phyloP scores from a whole-genome alignment of 495 filamentous ascomycete genomes.

The Aspergillus affinis region DNA sequence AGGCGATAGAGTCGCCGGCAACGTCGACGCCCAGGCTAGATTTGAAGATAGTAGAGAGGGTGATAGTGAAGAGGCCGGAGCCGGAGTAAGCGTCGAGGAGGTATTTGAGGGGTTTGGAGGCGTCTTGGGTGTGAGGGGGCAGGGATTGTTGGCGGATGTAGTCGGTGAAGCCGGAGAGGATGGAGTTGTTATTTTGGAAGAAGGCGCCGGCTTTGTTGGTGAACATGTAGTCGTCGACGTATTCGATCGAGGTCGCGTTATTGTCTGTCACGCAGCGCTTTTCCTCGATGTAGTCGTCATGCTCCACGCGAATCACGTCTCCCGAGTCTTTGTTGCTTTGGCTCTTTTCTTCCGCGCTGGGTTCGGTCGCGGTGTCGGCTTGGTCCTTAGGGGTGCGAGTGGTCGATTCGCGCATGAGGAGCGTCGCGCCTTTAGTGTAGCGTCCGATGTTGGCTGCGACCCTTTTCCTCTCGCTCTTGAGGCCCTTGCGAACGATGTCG shows the following conservation, averaged over 20 bases:
- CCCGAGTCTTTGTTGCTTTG: constrained; percentile 31
- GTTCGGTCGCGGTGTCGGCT: constrained; percentile 9
- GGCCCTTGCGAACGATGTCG: constrained; percentile 71
- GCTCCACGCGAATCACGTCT: constrained; percentile 36
- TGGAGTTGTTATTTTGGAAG: constrained; percentile 99
- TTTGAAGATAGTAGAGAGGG: constrained; percentile 77
- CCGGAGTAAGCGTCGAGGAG: constrained; percentile 97
- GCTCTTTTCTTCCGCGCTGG: constrained; percentile 14
- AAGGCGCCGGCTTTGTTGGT: constrained; percentile 87
- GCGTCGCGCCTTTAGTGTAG: constrained; percentile 80
- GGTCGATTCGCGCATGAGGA: constrained; percentile 86
- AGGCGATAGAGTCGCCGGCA: constrained; percentile 67
- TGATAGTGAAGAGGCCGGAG: constrained; percentile 94
- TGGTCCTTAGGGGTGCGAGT: constrained; percentile 58
- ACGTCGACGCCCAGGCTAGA: constrained; percentile 70
- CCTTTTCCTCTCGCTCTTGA: constrained; percentile 69
- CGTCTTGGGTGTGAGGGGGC: constrained; percentile 29
- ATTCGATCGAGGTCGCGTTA: constrained; percentile 79
- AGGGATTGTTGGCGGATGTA: constrained; percentile 86
- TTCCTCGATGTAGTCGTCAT: constrained; percentile 59
- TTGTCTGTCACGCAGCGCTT: constrained; percentile 85
- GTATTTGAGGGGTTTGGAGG: constrained; percentile 62
- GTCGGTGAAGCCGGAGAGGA: constrained; percentile 83
- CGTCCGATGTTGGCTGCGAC: constrained; percentile 66
- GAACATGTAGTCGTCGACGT: constrained; percentile 82